Conservation (phyloP, 2,329 filamentous ascomycete species). For the Trichoderma oligosporum region DNA sequence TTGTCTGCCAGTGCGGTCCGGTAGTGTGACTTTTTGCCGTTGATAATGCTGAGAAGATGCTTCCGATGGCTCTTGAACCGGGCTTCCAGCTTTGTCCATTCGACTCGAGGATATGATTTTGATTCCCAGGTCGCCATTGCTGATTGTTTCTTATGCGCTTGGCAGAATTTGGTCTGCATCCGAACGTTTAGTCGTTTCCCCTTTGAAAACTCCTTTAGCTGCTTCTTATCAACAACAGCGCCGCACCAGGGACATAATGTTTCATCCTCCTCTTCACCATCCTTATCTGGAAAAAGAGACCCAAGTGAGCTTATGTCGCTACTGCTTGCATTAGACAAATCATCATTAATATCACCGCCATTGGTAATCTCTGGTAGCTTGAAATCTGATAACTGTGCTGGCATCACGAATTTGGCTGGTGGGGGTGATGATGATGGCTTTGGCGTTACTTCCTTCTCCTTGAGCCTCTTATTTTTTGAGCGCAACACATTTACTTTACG, state of each 20-base stretch:
- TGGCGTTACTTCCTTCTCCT: background rate
- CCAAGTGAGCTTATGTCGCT: slow-evolving; percentile 2
- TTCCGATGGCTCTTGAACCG: slow-evolving; percentile 56
- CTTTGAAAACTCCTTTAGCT: slow-evolving; percentile 52
- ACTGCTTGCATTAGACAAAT: background rate
- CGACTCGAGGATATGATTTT: slow-evolving; percentile 64
- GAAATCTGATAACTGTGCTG: slow-evolving; percentile 20
- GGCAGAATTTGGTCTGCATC: slow-evolving; percentile 61
- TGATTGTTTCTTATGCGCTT: slow-evolving; percentile 54
- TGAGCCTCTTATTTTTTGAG: background rate
- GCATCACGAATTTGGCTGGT: slow-evolving; percentile 24
- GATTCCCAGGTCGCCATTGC: slow-evolving; percentile 47
- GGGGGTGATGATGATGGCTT: slow-evolving; percentile 21
- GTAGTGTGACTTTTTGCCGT: slow-evolving; percentile 59
- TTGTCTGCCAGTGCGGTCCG: slow-evolving; percentile 52
- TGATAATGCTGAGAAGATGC: slow-evolving; percentile 57
- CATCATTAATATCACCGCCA: background rate
- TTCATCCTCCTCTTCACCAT: slow-evolving; percentile 23
- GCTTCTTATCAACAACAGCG: slow-evolving; percentile 50
- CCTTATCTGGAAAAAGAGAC: background rate
- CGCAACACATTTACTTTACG: background rate
- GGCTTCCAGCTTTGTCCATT: slow-evolving; percentile 60
- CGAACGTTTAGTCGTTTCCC: slow-evolving; percentile 50
- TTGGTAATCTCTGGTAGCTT: background rate
- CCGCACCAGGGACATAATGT: slow-evolving; percentile 68